Percentiles rank a stretch among this genome's conserved stretches.
Conservation (phyloP, 257 asterid species). For the Solanum paucissectum region DNA sequence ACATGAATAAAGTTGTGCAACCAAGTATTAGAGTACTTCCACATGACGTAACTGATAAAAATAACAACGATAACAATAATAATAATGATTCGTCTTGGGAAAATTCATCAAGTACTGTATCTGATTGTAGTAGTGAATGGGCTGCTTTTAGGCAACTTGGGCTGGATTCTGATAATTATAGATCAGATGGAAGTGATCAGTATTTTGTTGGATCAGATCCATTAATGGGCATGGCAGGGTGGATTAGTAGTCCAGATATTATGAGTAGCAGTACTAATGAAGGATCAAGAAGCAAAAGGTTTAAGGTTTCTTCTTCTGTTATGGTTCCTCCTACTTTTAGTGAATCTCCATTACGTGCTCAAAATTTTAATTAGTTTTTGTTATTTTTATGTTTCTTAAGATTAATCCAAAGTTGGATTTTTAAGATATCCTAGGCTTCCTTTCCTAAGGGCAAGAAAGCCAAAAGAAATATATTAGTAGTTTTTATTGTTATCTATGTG, state of each 20-base stretch:
- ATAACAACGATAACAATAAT: neutral
- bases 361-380: neutral
- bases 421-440: neutral
- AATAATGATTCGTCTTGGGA: conserved; percentile 25
- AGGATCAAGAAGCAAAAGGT: conserved; percentile 57
- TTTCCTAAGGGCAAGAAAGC: neutral
- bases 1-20: conserved; percentile 49
- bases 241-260: conserved; percentile 69
- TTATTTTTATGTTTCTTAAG: neutral
- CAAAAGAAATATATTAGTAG: neutral
- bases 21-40: conserved; percentile 76
- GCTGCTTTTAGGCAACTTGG: conserved; percentile 25
- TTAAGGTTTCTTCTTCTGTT: conserved; percentile 74
- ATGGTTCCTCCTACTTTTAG: conserved; percentile 65
- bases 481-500: neutral
- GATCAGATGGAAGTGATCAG: conserved; percentile 28
- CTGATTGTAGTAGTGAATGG: conserved; percentile 56
- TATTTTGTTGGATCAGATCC: conserved; percentile 28
- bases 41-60: conserved; percentile 7
- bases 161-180: conserved; percentile 38
- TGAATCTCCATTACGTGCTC: conserved; percentile 17
- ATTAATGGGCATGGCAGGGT: conserved; percentile 14
- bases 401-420: neutral
- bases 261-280: conserved; percentile 15
- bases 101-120: conserved; percentile 27